phyloP scores from a whole-genome alignment of 148 eudicot species.

The Rheum nobile region DNA sequence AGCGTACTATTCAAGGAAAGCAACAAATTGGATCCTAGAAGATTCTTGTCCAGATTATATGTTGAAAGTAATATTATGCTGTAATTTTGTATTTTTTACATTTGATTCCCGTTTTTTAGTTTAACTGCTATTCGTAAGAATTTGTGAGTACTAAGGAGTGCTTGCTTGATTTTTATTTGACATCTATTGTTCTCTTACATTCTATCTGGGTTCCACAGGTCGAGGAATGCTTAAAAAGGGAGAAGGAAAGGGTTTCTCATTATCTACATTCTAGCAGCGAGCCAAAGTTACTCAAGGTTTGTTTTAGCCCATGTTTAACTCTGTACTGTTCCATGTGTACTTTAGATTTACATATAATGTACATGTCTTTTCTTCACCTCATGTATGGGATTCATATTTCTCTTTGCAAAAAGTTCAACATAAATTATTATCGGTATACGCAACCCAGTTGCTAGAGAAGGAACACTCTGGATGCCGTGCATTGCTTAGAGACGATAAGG shows the following conservation, averaged over 20 bases:
- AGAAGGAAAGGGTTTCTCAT: conserved; percentile 58
- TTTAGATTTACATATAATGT: not conserved
- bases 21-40: too few relatives aligned
- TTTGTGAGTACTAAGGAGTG: not conserved
- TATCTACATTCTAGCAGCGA: conserved; percentile 60
- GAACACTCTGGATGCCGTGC: conserved; percentile 62
- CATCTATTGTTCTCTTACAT: not conserved
- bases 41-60: too few relatives aligned
- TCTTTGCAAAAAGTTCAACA: conserved; percentile 39
- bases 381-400: not conserved
- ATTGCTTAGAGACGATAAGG: conserved; percentile 62
- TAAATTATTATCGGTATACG: conserved; percentile 38
- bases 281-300: conserved; percentile 56
- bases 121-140: not conserved
- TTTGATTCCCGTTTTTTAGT: too few relatives aligned
- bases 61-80: too few relatives aligned
- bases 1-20: conserved; percentile 62
- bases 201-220: conserved; percentile 27
- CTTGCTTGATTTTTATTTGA: not conserved
- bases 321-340: too few relatives aligned
- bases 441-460: conserved; percentile 35
- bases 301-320: too few relatives aligned
- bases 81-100: too few relatives aligned
- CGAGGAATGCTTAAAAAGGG: conserved; percentile 56
- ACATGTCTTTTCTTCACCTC: not conserved